Percentiles rank a stretch among this genome's conserved stretches.
phyloP scores from a whole-genome alignment of 2,329 filamentous ascomycete species.

The Fusarium equiseti region DNA sequence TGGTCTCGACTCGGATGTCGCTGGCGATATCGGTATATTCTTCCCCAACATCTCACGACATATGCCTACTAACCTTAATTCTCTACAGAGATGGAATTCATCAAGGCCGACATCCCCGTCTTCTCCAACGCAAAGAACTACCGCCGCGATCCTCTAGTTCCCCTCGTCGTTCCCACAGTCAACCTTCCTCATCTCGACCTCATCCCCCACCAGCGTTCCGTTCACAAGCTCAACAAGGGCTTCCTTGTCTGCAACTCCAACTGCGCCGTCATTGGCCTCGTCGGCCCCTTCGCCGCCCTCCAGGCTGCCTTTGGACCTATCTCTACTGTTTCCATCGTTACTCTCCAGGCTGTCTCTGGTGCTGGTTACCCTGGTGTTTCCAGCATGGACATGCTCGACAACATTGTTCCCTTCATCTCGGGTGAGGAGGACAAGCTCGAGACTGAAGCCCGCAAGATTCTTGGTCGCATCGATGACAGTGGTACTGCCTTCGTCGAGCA shows the following conservation, averaged over 20 bases:
- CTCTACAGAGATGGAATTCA: constrained; percentile 83
- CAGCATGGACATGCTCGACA: constrained; percentile 96
- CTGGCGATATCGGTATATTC: constrained; percentile 84
- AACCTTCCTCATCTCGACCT: constrained; percentile 89
- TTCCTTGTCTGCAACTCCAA: constrained; percentile 99
- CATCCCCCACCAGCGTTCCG: constrained; percentile 86
- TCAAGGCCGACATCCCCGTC: constrained; percentile 87
- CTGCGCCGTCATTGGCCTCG: constrained; percentile 95
- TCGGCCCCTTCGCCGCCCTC: constrained; percentile 93
- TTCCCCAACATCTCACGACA: background rate
- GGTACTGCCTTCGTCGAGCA: constrained; percentile 83
- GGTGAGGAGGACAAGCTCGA: constrained; percentile 98
- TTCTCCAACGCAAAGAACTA: constrained; percentile 99
- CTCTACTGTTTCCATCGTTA: constrained; percentile 81
- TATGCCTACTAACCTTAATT: constrained; percentile 12
- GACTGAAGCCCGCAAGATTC: constrained; percentile 93
- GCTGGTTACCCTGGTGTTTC: constrained; percentile 91
- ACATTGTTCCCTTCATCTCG: constrained; percentile 91
- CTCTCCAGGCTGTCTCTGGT: constrained; percentile 93
- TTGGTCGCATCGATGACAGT: constrained; percentile 79
- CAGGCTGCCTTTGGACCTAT: constrained; percentile 88
- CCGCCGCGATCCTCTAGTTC: constrained; percentile 88
- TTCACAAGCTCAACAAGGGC: constrained; percentile 80
- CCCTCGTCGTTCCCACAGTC: constrained; percentile 93
- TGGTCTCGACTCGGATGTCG: constrained; percentile 91